These are phyloP conservation scores for Coelastrella sp. DNA, from an alignment of 139 green algal genomes.

Conservation along the genomic window DNA sequence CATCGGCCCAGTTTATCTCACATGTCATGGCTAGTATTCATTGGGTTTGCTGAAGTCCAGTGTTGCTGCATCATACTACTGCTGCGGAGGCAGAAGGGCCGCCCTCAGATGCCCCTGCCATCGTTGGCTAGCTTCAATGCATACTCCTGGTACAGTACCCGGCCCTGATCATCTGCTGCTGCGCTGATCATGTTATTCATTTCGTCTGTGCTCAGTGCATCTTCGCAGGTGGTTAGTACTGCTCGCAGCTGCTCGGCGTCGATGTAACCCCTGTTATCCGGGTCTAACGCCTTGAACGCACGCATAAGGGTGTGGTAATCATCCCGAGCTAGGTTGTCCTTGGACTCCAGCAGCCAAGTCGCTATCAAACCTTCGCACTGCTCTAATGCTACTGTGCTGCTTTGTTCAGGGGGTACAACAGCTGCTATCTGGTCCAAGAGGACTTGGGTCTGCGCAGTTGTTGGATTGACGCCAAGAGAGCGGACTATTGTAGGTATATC, in stretches of 20 bases:
- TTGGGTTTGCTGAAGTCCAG: too few relatives aligned
- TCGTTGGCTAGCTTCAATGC: slow-evolving; percentile 18
- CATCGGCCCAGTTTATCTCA: too few relatives aligned
- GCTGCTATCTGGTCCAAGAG: slow-evolving; percentile 6
- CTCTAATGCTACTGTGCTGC: slow-evolving; percentile 23
- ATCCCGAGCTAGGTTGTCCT: slow-evolving; percentile 8
- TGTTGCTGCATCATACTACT: background rate
- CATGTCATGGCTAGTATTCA: too few relatives aligned
- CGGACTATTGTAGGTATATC: slow-evolving; percentile 13
- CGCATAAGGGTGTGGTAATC: slow-evolving; percentile 32
- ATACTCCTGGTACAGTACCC: slow-evolving; percentile 22
- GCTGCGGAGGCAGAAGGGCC: background rate
- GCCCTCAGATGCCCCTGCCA: background rate
- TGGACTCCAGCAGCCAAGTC: slow-evolving; percentile 29
- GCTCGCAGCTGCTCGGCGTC: slow-evolving; percentile 14
- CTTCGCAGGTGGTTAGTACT: background rate
- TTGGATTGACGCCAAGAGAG: slow-evolving; percentile 18
- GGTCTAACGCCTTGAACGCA: slow-evolving; percentile 22
- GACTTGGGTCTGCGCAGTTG: background rate
- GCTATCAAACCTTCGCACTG: slow-evolving; percentile 2
- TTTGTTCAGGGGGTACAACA: background rate
- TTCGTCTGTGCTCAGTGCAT: slow-evolving; percentile 20
- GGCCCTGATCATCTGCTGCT: slow-evolving; percentile 27
- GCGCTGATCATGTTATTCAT: background rate
- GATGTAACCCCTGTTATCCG: slow-evolving; percentile 32